Conservation (phyloP, 768 basidiomycete genomes). For the Tubosaeta sp. region DNA sequence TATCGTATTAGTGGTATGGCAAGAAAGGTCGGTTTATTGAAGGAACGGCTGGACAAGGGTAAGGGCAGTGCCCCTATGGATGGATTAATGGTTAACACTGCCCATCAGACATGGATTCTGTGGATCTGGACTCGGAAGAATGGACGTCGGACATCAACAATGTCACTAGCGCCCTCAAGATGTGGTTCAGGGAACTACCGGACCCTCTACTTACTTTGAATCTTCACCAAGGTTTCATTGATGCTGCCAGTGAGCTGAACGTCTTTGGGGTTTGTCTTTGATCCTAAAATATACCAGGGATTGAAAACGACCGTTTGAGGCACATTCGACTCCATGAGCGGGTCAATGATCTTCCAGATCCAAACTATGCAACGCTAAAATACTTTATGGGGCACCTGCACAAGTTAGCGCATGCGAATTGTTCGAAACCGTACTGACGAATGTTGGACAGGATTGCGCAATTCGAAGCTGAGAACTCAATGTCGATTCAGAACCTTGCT, state of each 20-base stretch:
- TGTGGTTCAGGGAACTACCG: slow-evolving; percentile 95
- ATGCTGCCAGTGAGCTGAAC: slow-evolving; percentile 78
- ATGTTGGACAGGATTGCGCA: slow-evolving; percentile 56
- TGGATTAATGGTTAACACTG: slow-evolving; percentile 17
- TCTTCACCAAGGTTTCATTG: slow-evolving; percentile 90
- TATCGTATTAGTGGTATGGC: slow-evolving; percentile 92
- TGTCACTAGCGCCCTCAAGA: slow-evolving; percentile 88
- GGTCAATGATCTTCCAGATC: slow-evolving; percentile 95
- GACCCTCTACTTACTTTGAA: slow-evolving; percentile 83
- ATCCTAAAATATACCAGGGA: slow-evolving; percentile 43
- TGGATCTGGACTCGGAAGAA: slow-evolving; percentile 84
- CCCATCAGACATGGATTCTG: slow-evolving; percentile 71
- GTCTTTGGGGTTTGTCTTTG: neutral
- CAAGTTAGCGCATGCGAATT: slow-evolving; percentile 46
- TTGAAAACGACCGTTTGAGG: slow-evolving; percentile 90
- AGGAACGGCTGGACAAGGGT: slow-evolving; percentile 86
- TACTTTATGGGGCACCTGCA: slow-evolving; percentile 93
- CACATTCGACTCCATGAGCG: slow-evolving; percentile 96
- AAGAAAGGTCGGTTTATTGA: slow-evolving; percentile 79
- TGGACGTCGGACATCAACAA: slow-evolving; percentile 96
- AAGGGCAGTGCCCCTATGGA: slow-evolving; percentile 6
- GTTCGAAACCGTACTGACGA: slow-evolving; percentile 6
- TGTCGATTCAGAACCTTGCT: slow-evolving; percentile 89
- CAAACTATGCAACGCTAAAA: slow-evolving; percentile 98
- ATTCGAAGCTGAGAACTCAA: slow-evolving; percentile 76